Percentiles rank a stretch among this genome's conserved stretches.
phyloP scores from a whole-genome alignment of 257 asterid species.

The Primulina eburnea region DNA sequence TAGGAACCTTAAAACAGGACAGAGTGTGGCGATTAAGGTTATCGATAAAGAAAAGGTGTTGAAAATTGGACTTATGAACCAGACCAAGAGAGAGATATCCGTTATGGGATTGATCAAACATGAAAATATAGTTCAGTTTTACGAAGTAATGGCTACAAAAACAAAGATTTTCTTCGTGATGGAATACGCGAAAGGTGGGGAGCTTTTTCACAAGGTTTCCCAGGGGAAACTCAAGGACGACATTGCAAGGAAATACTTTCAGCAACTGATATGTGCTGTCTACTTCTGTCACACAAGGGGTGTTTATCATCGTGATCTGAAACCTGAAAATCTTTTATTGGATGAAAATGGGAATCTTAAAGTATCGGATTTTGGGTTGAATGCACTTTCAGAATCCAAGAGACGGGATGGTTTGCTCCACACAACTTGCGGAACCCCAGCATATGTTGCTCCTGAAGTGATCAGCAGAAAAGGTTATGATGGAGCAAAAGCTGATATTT shows the following conservation, averaged over 20 bases:
- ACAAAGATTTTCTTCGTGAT: constrained; percentile 63
- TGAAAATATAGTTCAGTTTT: constrained; percentile 49
- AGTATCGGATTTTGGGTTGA: constrained; percentile 77
- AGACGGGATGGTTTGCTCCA: constrained; percentile 69
- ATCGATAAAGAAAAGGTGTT: constrained; percentile 67
- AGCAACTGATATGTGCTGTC: constrained; percentile 59
- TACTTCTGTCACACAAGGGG: constrained; percentile 65
- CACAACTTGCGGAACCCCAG: constrained; percentile 86
- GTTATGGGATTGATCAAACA: constrained; percentile 67
- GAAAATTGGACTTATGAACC: constrained; percentile 56
- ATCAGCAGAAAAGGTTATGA: constrained; percentile 60
- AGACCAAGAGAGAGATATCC: constrained; percentile 73
- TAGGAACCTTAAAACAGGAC: constrained; percentile 53
- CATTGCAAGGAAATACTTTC: constrained; percentile 59
- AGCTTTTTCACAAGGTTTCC: constrained; percentile 63
- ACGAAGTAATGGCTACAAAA: constrained; percentile 80
- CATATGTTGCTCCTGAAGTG: constrained; percentile 81
- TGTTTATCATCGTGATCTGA: constrained; percentile 76
- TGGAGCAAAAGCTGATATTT: constrained; percentile 69
- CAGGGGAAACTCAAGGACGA: constrained; percentile 68
- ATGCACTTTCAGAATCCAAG: constrained; percentile 55
- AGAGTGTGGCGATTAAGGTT: constrained; percentile 75
- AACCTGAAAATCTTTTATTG: constrained; percentile 68
- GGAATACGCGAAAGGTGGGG: constrained; percentile 85
- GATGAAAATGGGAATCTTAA: constrained; percentile 66